phyloP scores from a whole-genome alignment of 768 basidiomycete species.

The Leccinum sublutescens region DNA sequence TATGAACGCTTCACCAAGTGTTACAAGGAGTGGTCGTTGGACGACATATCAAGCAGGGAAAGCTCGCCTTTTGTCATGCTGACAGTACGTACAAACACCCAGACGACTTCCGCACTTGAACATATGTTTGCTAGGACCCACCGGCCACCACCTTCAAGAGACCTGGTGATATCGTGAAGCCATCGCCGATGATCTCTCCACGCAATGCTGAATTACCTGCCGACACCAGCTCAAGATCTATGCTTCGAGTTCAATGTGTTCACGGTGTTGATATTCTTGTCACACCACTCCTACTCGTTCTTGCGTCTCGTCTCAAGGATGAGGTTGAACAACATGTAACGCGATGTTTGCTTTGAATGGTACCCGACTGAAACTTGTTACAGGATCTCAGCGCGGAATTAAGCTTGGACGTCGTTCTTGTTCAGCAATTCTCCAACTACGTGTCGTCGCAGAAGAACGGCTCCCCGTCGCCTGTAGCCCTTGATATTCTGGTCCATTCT shows the following conservation, averaged over 20 bases:
- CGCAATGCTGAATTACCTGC: slow-evolving; percentile 2
- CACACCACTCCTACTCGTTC: slow-evolving; percentile 56
- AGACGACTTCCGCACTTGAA: not conserved
- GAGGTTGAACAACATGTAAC: slow-evolving; percentile 48
- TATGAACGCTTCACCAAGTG: slow-evolving; percentile 51
- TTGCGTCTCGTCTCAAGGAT: slow-evolving; percentile 43
- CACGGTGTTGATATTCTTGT: slow-evolving; percentile 41
- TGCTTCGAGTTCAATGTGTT: slow-evolving; percentile 39
- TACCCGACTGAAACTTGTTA: slow-evolving; percentile 6
- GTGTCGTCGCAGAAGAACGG: too few relatives aligned
- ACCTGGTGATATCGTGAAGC: not conserved
- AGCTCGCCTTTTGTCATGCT: slow-evolving; percentile 45
- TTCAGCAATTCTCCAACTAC: slow-evolving; percentile 3
- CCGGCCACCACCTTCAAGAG: slow-evolving; percentile 7
- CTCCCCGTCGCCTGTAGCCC: slow-evolving; percentile 7
- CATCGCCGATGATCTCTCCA: slow-evolving; percentile 3
- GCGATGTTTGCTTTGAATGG: slow-evolving; percentile 13
- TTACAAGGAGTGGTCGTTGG: slow-evolving; percentile 39
- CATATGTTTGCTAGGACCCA: slow-evolving; percentile 12
- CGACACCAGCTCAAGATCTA: slow-evolving; percentile 2
- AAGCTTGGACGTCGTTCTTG: slow-evolving; percentile 42
- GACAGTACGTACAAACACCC: slow-evolving; percentile 35
- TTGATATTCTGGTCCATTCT: slow-evolving; percentile 45
- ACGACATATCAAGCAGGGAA: slow-evolving; percentile 43
- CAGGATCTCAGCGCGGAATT: slow-evolving; percentile 40